These are phyloP conservation scores for Citrullus amarus DNA, from an alignment of 306 rosid genomes.

Conservation along the genomic window DNA sequence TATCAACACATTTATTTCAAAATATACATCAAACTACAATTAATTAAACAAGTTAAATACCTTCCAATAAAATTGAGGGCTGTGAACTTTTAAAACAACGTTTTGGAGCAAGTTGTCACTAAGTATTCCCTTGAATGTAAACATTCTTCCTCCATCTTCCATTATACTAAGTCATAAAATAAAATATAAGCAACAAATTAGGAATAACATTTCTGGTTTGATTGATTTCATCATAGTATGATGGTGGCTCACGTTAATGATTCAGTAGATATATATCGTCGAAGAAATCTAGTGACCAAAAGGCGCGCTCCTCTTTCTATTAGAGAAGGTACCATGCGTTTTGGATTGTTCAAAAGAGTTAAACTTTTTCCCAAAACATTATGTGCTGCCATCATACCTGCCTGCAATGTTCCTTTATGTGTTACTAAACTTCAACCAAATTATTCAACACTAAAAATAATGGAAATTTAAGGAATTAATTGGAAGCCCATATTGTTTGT, in stretches of 20 bases:
- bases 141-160: slow-evolving; percentile 85
- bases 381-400: slow-evolving; percentile 61
- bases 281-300: slow-evolving; percentile 52
- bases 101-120: slow-evolving; percentile 17
- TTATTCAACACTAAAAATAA: too few relatives aligned
- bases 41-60: background rate
- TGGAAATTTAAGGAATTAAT: too few relatives aligned
- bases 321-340: slow-evolving; percentile 63
- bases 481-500: too few relatives aligned
- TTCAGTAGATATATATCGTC: slow-evolving; percentile 39
- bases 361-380: slow-evolving; percentile 44
- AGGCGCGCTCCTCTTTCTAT: slow-evolving; percentile 60
- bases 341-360: slow-evolving; percentile 48
- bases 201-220: too few relatives aligned
- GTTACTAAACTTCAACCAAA: too few relatives aligned
- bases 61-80: slow-evolving; percentile 58
- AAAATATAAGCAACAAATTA: too few relatives aligned
- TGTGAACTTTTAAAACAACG: slow-evolving; percentile 46
- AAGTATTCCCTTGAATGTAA: slow-evolving; percentile 49
- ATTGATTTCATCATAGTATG: too few relatives aligned
- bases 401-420: slow-evolving; percentile 28
- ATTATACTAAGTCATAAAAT: slow-evolving; percentile 24
- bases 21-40: too few relatives aligned
- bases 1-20: too few relatives aligned
- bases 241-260: slow-evolving; percentile 50